These are phyloP conservation scores for Mucor mucedo DNA, from an alignment of 371 early-diverging fungal species.

Conservation along the genomic window DNA sequence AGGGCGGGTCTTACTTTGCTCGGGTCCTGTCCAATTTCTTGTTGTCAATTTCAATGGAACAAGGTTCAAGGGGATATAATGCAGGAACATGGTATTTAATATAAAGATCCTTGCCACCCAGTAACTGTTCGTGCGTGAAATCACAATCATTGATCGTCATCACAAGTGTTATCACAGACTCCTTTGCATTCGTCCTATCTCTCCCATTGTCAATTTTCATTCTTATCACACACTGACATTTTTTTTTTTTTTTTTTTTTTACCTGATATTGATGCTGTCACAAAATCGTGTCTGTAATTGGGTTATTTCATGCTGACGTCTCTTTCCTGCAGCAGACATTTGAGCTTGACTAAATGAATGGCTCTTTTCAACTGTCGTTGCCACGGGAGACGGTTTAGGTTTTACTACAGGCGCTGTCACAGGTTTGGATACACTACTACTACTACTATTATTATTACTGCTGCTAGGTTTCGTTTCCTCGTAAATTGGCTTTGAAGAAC, in stretches of 20 bases:
- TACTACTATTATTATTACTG: no score
- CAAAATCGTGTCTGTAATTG: constrained; percentile 59
- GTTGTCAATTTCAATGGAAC: constrained; percentile 54
- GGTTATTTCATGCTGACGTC: constrained; percentile 39
- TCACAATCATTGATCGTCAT: constrained; percentile 42
- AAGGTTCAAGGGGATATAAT: constrained; percentile 55
- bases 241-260: constrained; percentile 6
- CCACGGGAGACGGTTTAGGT: background rate
- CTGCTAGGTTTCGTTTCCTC: background rate
- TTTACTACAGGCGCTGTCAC: background rate
- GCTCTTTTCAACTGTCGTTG: no score
- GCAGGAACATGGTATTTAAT: constrained; percentile 51
- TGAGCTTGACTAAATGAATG: constrained; percentile 11
- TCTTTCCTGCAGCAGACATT: constrained; percentile 29
- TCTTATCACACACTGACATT: background rate
- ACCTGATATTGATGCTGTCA: constrained; percentile 38
- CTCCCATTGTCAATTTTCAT: no score
- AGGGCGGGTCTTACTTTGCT: constrained; percentile 2
- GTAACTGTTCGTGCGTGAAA: constrained; percentile 32
- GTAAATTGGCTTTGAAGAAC: background rate
- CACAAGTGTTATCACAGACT: constrained; percentile 8
- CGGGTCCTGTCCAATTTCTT: constrained; percentile 45
- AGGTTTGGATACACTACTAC: background rate
- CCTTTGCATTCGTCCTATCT: constrained; percentile 12
- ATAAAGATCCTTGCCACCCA: constrained; percentile 32